These are phyloP conservation scores for Rosa lucieae DNA, from an alignment of 306 rosid species.

Conservation along the genomic window DNA sequence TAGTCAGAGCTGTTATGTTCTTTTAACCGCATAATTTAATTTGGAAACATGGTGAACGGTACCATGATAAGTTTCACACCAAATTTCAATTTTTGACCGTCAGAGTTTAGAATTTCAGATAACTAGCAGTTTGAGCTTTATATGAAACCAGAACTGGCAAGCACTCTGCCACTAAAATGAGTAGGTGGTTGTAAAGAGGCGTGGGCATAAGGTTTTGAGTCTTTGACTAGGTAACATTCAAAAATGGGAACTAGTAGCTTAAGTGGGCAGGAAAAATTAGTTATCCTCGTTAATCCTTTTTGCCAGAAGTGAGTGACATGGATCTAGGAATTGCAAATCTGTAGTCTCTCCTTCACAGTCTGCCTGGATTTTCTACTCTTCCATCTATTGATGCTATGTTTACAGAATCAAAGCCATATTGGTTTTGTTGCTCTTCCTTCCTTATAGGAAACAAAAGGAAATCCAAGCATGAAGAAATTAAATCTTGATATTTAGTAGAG, in stretches of 20 bases:
- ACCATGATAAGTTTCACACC: not conserved
- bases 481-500: not conserved
- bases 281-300: not conserved
- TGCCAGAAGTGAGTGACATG: not conserved
- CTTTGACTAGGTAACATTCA: not conserved
- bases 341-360: not conserved
- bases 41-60: not conserved
- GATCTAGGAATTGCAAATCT: not conserved
- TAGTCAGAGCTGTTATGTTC: not conserved
- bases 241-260: not conserved
- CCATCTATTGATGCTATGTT: not conserved
- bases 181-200: conserved; percentile 13
- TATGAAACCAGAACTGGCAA: not conserved
- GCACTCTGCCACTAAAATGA: conserved; percentile 13
- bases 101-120: not conserved
- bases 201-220: not conserved
- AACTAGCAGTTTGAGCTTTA: not conserved
- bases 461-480: not conserved
- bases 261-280: not conserved
- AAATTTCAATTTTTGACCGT: not conserved
- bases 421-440: not conserved
- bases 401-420: not conserved
- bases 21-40: not conserved
- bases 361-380: not conserved
- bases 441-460: not conserved